Evolutionary conservation across 2,329 filamentous ascomycete species (phyloP).

Genomic region (Phyllosticta capitalensis): DNA sequence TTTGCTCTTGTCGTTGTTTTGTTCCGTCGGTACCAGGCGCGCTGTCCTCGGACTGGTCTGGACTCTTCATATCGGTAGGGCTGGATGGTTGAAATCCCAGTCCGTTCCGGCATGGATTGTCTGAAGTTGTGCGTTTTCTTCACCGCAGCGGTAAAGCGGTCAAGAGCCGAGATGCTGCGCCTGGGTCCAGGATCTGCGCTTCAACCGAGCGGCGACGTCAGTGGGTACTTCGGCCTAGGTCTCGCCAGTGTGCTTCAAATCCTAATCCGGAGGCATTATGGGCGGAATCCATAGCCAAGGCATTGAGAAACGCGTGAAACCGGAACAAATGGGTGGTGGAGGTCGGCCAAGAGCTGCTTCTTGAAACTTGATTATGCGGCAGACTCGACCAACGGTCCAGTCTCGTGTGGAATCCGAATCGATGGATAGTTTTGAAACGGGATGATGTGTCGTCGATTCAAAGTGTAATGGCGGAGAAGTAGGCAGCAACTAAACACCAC

Average conservation of each 20-base stretch:
- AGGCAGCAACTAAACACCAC: background rate
- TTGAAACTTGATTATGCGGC: background rate
- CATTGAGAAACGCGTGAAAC: background rate
- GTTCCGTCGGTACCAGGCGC: background rate
- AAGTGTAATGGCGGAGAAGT: background rate
- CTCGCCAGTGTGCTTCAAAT: background rate
- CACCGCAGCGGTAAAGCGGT: background rate
- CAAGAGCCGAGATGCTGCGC: background rate
- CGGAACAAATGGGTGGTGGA: background rate
- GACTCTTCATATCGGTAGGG: background rate
- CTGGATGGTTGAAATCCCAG: background rate
- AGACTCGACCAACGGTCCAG: background rate
- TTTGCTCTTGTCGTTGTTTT: background rate
- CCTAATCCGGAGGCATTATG: background rate
- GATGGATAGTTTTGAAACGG: background rate
- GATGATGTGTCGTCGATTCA: background rate
- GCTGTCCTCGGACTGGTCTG: background rate
- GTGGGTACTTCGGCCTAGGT: background rate
- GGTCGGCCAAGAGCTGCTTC: background rate
- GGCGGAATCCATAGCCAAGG: background rate
- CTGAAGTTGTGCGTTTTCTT: background rate
- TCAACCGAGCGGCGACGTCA: background rate
- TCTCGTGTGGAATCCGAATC: background rate
- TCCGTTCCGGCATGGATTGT: background rate
- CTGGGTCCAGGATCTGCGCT: background rate